phyloP scores from a whole-genome alignment of 345 rosid species.

The Acer saccharum region DNA sequence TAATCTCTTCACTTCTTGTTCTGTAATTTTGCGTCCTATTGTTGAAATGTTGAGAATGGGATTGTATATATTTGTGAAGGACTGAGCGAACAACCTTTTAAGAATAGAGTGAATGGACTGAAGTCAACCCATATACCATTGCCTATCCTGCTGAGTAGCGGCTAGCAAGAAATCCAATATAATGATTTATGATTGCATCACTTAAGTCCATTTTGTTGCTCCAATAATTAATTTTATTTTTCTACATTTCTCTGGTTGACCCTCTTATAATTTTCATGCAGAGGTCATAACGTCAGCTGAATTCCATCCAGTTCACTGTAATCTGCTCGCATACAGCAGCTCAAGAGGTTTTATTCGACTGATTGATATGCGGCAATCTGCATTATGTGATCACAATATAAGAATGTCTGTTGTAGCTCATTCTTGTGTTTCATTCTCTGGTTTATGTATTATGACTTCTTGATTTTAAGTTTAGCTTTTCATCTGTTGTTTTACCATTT shows the following conservation, averaged over 20 bases:
- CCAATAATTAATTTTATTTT: background rate
- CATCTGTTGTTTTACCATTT: conserved; percentile 2
- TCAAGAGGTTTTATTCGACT: conserved; percentile 68
- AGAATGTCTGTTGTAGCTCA: conserved; percentile 48
- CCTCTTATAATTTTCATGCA: conserved; percentile 29
- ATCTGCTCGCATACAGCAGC: conserved; percentile 67
- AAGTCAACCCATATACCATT: background rate
- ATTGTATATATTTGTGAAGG: no score
- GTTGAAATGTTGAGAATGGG: conserved; percentile 2
- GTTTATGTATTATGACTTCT: background rate
- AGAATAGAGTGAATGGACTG: no score
- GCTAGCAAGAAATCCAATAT: background rate
- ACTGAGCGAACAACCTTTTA: no score
- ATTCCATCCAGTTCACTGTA: conserved; percentile 68
- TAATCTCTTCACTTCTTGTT: conserved; percentile 11
- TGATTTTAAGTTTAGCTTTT: conserved; percentile 1
- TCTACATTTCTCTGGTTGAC: conserved; percentile 16
- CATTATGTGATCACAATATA: conserved; percentile 55
- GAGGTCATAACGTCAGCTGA: conserved; percentile 76
- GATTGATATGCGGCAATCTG: conserved; percentile 74
- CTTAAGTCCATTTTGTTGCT: conserved; percentile 6
- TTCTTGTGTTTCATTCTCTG: background rate
- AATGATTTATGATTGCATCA: background rate
- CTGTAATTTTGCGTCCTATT: background rate
- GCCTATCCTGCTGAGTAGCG: background rate